These are phyloP conservation scores for Xylariaceae sp. DNA, from an alignment of 2,329 filamentous ascomycete species.

Conservation along the genomic window DNA sequence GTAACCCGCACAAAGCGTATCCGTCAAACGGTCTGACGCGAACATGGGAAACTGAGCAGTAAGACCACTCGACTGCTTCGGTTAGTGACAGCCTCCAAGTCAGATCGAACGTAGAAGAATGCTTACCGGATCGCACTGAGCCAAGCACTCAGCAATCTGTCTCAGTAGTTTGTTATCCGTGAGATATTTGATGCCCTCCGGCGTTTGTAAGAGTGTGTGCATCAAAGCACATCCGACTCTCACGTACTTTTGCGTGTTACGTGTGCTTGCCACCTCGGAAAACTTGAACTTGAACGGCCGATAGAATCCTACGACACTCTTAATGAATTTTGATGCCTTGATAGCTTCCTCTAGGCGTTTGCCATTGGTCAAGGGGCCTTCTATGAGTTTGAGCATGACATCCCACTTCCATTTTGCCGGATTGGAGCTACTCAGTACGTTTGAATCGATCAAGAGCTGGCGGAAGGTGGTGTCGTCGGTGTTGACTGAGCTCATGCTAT, in stretches of 20 bases:
- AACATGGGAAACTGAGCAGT: constrained; percentile 87
- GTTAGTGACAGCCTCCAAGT: constrained; percentile 17
- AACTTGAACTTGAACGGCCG: constrained; percentile 96
- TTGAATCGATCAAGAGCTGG: constrained; percentile 66
- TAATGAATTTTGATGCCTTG: constrained; percentile 92
- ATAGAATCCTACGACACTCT: constrained; percentile 90
- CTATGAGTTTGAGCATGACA: constrained; percentile 80
- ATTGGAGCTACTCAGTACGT: constrained; percentile 83
- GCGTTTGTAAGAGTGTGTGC: constrained; percentile 76
- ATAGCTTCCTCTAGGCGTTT: constrained; percentile 92
- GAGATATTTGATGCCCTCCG: constrained; percentile 79
- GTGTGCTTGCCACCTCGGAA: constrained; percentile 81
- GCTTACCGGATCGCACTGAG: constrained; percentile 82
- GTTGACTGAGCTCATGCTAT: constrained; percentile 40
- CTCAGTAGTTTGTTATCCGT: constrained; percentile 87
- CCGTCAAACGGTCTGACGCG: constrained; percentile 73
- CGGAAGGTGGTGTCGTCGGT: constrained; percentile 60
- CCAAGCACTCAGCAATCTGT: constrained; percentile 91
- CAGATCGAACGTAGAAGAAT: background rate
- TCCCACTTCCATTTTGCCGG: constrained; percentile 98
- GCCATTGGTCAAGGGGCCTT: constrained; percentile 84
- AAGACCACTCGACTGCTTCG: constrained; percentile 56
- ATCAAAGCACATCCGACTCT: constrained; percentile 84
- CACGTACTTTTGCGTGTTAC: constrained; percentile 91
- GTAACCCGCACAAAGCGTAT: constrained; percentile 87